Percentiles rank a stretch among this genome's conserved stretches.
Evolutionary conservation across 164 flowering plant genomes (phyloP).

Genomic region (Vitis vinifera): ASM3070453v1 NC_081807.1:9491001-9491500

Average conservation of each 20-base stretch:
- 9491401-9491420: not conserved
- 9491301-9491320: constrained; percentile 8
- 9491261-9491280: not conserved
- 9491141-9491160: constrained; percentile 6
- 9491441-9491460: constrained; percentile 50
- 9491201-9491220: no score
- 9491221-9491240: no score
- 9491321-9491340: constrained; percentile 50
- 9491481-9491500: constrained; percentile 34
- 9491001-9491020: no score
- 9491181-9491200: not conserved
- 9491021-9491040: constrained; percentile 3
- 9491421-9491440: no score
- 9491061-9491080: constrained; percentile 56
- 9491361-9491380: constrained; percentile 27
- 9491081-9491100: constrained; percentile 30
- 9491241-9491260: not conserved
- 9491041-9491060: constrained; percentile 48
- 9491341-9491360: constrained; percentile 48
- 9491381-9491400: constrained; percentile 12
- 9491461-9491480: constrained; percentile 37
- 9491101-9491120: constrained; percentile 29
- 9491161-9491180: not conserved
- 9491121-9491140: constrained; percentile 24
- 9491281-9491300: no score